These are phyloP conservation scores for Phytopythium oedochilum DNA, from an alignment of 352 stramenopile species.

Conservation along the genomic window DNA sequence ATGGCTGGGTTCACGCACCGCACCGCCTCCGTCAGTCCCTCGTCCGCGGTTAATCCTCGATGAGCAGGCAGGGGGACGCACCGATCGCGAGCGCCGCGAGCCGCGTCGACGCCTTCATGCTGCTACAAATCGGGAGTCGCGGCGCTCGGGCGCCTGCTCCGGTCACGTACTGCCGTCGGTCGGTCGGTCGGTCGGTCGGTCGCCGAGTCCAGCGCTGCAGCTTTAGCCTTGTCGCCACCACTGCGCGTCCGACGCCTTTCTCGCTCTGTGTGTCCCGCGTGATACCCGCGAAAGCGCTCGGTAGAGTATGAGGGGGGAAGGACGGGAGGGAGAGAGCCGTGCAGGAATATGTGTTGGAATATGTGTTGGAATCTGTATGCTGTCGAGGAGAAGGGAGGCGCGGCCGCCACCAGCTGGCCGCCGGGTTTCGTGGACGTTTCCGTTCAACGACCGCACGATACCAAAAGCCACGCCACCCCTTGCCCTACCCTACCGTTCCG, in stretches of 20 bases:
- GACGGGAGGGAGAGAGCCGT: not conserved
- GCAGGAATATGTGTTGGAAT: too few species aligned
- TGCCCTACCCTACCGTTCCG: not conserved
- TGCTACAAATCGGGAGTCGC: not conserved
- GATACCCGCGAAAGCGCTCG: not conserved
- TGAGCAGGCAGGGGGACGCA: not conserved
- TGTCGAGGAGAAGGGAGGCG: too few species aligned
- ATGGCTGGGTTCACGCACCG: not conserved
- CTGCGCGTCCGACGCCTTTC: too few species aligned
- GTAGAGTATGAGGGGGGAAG: not conserved
- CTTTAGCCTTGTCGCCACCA: too few species aligned
- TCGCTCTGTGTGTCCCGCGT: not conserved
- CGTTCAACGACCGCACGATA: not conserved
- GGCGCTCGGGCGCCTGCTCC: too few species aligned
- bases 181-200: too few species aligned
- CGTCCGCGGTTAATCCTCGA: not conserved
- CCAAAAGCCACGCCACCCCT: not conserved
- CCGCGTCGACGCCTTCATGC: not conserved
- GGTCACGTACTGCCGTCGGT: too few species aligned
- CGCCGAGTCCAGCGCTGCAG: too few species aligned
- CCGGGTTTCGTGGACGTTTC: not conserved
- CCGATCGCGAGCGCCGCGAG: not conserved
- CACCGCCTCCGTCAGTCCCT: not conserved
- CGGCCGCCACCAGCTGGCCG: not conserved
- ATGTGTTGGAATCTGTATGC: too few species aligned